Evolutionary conservation across 2,329 filamentous ascomycete genomes (phyloP).

Genomic region (Claviceps cyperi): DNA sequence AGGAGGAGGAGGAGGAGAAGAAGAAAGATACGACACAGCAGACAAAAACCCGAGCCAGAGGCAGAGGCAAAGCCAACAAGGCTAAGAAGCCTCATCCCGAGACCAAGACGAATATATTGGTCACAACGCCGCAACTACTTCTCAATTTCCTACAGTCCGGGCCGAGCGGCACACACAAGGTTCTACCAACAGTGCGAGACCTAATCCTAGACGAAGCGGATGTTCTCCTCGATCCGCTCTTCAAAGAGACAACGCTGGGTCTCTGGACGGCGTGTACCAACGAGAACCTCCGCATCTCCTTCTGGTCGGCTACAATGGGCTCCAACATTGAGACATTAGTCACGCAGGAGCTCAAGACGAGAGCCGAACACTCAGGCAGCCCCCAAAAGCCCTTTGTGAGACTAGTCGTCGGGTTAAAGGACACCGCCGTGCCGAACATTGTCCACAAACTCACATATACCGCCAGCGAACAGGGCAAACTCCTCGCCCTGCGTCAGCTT

Average conservation of each 20-base stretch:
- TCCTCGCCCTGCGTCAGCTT: conserved; percentile 79
- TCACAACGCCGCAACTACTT: conserved; percentile 43
- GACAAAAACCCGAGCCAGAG: conserved; percentile 19
- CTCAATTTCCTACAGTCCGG: conserved; percentile 51
- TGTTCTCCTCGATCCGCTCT: conserved; percentile 80
- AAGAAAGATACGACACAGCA: conserved; percentile 21
- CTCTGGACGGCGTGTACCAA: conserved; percentile 72
- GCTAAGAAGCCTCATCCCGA: conserved; percentile 12
- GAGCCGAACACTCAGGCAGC: conserved; percentile 26
- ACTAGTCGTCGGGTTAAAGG: conserved; percentile 89
- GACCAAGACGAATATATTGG: conserved; percentile 23
- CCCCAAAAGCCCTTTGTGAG: conserved; percentile 49
- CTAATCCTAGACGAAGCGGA: conserved; percentile 89
- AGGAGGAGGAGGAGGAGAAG: conserved; percentile 24
- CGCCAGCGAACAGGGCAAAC: conserved; percentile 83
- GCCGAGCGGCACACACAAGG: conserved; percentile 29
- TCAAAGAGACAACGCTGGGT: conserved; percentile 72
- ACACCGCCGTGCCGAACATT: conserved; percentile 87
- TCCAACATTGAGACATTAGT: conserved; percentile 78
- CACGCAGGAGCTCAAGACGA: conserved; percentile 47
- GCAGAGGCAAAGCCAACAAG: conserved; percentile 13
- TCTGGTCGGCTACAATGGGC: conserved; percentile 96
- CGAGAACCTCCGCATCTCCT: conserved; percentile 54
- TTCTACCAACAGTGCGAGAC: conserved; percentile 53
- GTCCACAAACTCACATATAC: conserved; percentile 80